Evolutionary conservation across 805 yeast species (phyloP), one percentile per base, ranked within the genome.

Genomic region (Cyberlindnera mrakii): DNA sequence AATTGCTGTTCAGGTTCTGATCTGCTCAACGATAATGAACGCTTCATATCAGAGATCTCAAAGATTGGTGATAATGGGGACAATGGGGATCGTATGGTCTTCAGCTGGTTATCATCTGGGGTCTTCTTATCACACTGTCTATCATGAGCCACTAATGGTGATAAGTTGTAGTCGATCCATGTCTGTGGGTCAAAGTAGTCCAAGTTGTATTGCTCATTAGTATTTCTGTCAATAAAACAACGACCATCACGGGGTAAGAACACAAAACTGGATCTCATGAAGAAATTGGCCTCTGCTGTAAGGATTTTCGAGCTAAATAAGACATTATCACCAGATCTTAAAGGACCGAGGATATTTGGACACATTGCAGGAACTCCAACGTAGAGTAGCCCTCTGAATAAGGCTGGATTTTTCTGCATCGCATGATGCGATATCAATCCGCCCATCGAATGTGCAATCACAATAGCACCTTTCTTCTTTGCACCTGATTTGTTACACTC

Each of bases 371-470:
- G 97, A 0, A 80, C 74, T 1, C 96, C 97, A 13, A 78, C 91
- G 55, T 88, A 90, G 3, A 90, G 62, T 1, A 90, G 52, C 1
- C 93, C 91, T 47, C 90, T 70, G 54, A 90, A 74, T 35, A 88
- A 60, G 13, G 74, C 64, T 0, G 96, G 89, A 45, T 78, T 74
- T 40, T 67, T 66, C 42, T 82, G 84, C 71, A 90, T 67, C 0
- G 84, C 87, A 43, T 83, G 81, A 57, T 88, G 96, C 0, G 95
- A 79, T 6, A 90, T 74, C 30, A 90, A 58, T 0, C 97, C 97
- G 41, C 97, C 97, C 96, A 90, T 89, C 0, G 96, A 88, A 60
- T 90, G 97, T 0, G 93, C 93, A 41, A 90, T 77, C 1, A 90
- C 78, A 20, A 82, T 64, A 0, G 81, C 73, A 11, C 85, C 88